These are phyloP conservation scores for Vigna angularis DNA, from an alignment of 306 rosid genomes.

Conservation along the genomic window DNA sequence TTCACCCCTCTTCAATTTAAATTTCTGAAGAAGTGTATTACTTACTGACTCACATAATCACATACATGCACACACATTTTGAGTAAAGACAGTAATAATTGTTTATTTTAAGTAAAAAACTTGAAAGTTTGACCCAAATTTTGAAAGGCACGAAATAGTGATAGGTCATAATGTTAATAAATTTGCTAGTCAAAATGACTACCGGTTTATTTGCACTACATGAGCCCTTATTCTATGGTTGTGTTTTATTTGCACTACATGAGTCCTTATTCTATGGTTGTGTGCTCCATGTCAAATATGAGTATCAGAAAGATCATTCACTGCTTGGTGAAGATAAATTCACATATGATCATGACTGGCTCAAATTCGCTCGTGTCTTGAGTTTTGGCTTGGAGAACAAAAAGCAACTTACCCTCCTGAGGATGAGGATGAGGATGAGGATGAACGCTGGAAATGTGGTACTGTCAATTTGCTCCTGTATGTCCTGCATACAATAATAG, in stretches of 20 bases:
- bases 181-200: background rate
- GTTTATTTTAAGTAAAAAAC: background rate
- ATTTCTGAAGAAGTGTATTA: background rate
- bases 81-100: background rate
- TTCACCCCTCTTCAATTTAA: background rate
- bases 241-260: background rate
- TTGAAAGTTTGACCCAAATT: background rate
- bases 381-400: constrained; percentile 84
- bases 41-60: background rate
- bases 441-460: constrained; percentile 85
- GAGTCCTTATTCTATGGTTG: background rate
- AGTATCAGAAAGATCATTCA: constrained; percentile 77
- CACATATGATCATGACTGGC: constrained; percentile 64
- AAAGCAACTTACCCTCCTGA: constrained; percentile 65
- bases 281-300: constrained; percentile 64
- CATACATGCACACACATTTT: background rate
- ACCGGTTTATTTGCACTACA: too few species aligned
- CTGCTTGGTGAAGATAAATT: constrained; percentile 77
- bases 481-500: constrained; percentile 55
- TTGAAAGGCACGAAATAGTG: background rate
- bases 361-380: constrained; percentile 57
- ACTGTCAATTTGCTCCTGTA: constrained; percentile 57
- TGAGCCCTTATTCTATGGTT: background rate
- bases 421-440: constrained; percentile 76
- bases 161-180: background rate